Base-by-base conservation (phyloP, 2,329 filamentous ascomycete species). In the Ophiosphaerella herpotricha region DNA sequence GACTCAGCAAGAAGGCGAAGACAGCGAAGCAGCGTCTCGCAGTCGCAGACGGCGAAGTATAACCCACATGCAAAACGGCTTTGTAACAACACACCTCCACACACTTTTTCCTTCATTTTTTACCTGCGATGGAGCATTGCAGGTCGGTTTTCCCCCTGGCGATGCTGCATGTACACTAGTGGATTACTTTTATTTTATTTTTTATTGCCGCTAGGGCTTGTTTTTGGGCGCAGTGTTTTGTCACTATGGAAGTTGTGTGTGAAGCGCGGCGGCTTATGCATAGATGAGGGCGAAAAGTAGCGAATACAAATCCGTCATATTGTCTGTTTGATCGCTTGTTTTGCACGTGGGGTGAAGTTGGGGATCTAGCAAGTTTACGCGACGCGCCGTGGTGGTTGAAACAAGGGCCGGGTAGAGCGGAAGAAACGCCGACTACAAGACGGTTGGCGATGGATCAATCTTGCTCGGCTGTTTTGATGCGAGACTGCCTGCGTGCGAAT, bases 1-100 rank as follows among this genome's bases (percentile, higher is more conserved):
- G 75, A 12, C 70, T 77, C 47, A 75, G 71, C 60, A 80, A 80
- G 66, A 80, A 80, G 66, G 78, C 78, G n/a, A 80, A 79, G 72
- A 78, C 77, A 44, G 70, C 78, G 14, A 78, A 77, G 63, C 76
- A 79, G 64, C 70, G 77, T 43, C 70, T 80, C 38, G 78, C 78
- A 18, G 75, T 80, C 41, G 73, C 77, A 35, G 78, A 80, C 58
- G 78, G 77, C 38, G 61, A 70, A 52, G 66, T 72, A 39, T 72
- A 57, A 58, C n/a, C 32, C 32, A 38, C 26, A 12, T 24, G n/a
- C 14, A 14, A 14, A 8, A 26, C 31, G 24, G 23, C 36, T 32
- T 14, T 54, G 51, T 54, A 50, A 45, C 41, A 52, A 14, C 34
- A 59, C 46, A 41, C 38, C 32, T 46, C 50, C 46, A 47, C 38